Evolutionary conservation across 805 yeast species (phyloP).

Genomic region (Pichia gijzeniarum): DNA sequence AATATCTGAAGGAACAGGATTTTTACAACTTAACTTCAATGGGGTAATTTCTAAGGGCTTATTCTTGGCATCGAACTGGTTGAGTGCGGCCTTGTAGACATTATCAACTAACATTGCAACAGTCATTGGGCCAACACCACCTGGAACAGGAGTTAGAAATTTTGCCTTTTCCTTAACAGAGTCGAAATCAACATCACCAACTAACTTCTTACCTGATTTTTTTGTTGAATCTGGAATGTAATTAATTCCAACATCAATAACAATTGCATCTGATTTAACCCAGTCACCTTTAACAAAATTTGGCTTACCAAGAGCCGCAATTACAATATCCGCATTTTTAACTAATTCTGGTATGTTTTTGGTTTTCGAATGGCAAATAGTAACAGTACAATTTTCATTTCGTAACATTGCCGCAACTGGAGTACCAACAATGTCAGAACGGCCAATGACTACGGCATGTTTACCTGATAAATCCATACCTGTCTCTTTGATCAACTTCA

Average conservation of each 20-base stretch:
- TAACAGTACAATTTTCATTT: slow-evolving; percentile 69
- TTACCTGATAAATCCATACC: slow-evolving; percentile 54
- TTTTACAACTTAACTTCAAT: slow-evolving; percentile 47
- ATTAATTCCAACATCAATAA: slow-evolving; percentile 81
- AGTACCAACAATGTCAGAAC: slow-evolving; percentile 82
- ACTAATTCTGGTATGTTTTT: slow-evolving; percentile 41
- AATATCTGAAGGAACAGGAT: slow-evolving; percentile 76
- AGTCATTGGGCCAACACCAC: slow-evolving; percentile 92
- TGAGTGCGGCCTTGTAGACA: slow-evolving; percentile 62
- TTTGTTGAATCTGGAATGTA: slow-evolving; percentile 58
- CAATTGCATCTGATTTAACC: slow-evolving; percentile 61
- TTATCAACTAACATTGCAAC: slow-evolving; percentile 76
- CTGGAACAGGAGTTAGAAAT: slow-evolving; percentile 81
- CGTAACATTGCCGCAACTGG: slow-evolving; percentile 70
- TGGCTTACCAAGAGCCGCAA: slow-evolving; percentile 72
- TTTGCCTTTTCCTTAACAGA: slow-evolving; percentile 50
- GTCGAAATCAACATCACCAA: slow-evolving; percentile 71
- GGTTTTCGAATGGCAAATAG: slow-evolving; percentile 66
- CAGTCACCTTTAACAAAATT: slow-evolving; percentile 68
- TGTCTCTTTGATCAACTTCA: slow-evolving; percentile 54
- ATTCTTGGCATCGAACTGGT: slow-evolving; percentile 23
- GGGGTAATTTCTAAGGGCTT: slow-evolving; percentile 41
- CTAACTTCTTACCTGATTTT: slow-evolving; percentile 65
- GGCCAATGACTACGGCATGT: slow-evolving; percentile 76
- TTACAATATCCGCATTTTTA: slow-evolving; percentile 63